Conservation (phyloP, 2,329 filamentous ascomycete species). For the Cladorrhinum sp. region DNA sequence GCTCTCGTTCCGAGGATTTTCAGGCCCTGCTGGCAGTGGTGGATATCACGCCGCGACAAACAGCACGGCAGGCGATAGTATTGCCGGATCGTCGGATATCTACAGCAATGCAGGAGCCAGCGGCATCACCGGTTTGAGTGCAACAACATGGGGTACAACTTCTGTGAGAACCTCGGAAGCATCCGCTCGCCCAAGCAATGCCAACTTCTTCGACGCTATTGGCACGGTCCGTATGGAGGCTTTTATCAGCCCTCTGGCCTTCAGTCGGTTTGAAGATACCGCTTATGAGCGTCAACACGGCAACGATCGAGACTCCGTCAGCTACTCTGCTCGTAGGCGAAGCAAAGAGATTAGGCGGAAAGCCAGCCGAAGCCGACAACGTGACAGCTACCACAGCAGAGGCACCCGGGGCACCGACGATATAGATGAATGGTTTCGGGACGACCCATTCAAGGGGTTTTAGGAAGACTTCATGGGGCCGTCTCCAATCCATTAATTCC, state of each 20-base stretch:
- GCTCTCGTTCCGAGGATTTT: slow-evolving; percentile 76
- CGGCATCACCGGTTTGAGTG: slow-evolving; percentile 22
- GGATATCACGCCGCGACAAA: slow-evolving; percentile 46
- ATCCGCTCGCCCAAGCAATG: slow-evolving; percentile 44
- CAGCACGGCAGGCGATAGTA: slow-evolving; percentile 54
- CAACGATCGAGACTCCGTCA: slow-evolving; percentile 42
- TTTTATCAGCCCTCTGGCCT: slow-evolving; percentile 70
- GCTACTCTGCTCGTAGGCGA: slow-evolving; percentile 46
- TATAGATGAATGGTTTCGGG: slow-evolving; percentile 55
- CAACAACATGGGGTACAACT: slow-evolving; percentile 32
- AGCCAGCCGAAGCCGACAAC: slow-evolving; percentile 52
- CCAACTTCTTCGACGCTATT: slow-evolving; percentile 79
- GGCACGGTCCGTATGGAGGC: slow-evolving; percentile 96
- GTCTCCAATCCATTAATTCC: background rate
- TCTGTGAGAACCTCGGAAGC: slow-evolving; percentile 56
- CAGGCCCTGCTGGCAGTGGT: slow-evolving; percentile 47
- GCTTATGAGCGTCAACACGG: slow-evolving; percentile 40
- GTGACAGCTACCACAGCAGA: slow-evolving; percentile 50
- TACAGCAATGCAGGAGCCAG: slow-evolving; percentile 29
- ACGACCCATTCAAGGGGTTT: slow-evolving; percentile 63
- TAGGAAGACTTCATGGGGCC: slow-evolving; percentile 30
- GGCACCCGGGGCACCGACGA: slow-evolving; percentile 45
- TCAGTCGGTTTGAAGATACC: slow-evolving; percentile 45
- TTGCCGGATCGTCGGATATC: slow-evolving; percentile 34
- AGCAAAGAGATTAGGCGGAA: slow-evolving; percentile 55